Evolutionary conservation across 805 yeast genomes (phyloP).

Genomic region (Sugiyamaella smithiae): DNA sequence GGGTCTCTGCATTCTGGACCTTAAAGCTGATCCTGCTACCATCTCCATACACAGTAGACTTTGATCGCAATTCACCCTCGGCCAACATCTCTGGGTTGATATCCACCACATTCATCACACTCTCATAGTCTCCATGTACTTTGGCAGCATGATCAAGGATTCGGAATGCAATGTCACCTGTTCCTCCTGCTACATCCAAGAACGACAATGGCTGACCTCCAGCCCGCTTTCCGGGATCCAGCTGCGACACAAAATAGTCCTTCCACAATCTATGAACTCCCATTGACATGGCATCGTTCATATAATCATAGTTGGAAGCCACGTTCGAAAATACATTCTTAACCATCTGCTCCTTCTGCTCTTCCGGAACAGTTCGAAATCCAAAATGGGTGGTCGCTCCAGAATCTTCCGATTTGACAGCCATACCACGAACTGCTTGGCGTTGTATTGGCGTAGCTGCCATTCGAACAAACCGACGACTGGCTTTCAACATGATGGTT

Average conservation of each 20-base stretch:
- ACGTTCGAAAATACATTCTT: slow-evolving; percentile 91
- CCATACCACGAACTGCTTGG: background rate
- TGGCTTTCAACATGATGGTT: background rate
- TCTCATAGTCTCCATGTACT: slow-evolving; percentile 67
- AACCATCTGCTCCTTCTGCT: slow-evolving; percentile 68
- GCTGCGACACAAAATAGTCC: slow-evolving; percentile 76
- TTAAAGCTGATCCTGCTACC: slow-evolving; percentile 65
- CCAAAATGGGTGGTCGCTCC: slow-evolving; percentile 85
- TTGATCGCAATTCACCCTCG: slow-evolving; percentile 82
- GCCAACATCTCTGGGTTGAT: slow-evolving; percentile 94
- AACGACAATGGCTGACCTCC: slow-evolving; percentile 81
- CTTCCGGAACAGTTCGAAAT: slow-evolving; percentile 71
- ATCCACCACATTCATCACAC: slow-evolving; percentile 88
- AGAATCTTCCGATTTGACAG: background rate
- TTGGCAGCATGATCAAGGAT: slow-evolving; percentile 84
- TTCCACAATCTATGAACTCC: slow-evolving; percentile 97
- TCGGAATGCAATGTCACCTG: slow-evolving; percentile 97
- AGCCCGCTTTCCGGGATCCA: slow-evolving; percentile 93
- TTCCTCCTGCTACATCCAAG: slow-evolving; percentile 97
- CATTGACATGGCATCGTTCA: slow-evolving; percentile 97
- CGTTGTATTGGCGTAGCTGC: background rate
- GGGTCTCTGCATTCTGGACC: slow-evolving; percentile 89
- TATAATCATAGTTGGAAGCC: slow-evolving; percentile 88
- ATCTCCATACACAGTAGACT: slow-evolving; percentile 58
- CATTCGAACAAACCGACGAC: background rate